Evolutionary conservation across 495 filamentous ascomycete species (phyloP).

Genomic region (Viridothelium virens): DNA sequence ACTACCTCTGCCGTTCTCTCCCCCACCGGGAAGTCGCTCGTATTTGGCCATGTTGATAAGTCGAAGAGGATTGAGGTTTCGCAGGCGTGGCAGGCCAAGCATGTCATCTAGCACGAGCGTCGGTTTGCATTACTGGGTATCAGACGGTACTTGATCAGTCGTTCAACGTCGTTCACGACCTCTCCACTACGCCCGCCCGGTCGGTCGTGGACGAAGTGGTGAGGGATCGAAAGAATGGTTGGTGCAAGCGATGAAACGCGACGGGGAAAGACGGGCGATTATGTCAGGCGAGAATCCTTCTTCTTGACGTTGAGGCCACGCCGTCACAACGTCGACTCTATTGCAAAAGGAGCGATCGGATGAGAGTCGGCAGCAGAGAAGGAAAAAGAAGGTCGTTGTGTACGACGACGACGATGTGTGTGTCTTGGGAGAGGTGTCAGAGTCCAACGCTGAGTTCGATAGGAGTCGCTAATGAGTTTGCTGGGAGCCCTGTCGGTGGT

Average conservation of each 20-base stretch:
- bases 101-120: constrained; percentile 10
- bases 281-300: not conserved
- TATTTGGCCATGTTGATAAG: constrained; percentile 26
- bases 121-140: constrained; percentile 7
- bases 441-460: constrained; percentile 5
- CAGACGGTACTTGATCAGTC: not conserved
- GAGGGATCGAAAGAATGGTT: not conserved
- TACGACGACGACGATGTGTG: not conserved
- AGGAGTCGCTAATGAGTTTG: constrained; percentile 10
- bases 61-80: constrained; percentile 22
- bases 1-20: constrained; percentile 25
- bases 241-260: not conserved
- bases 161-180: constrained; percentile 5
- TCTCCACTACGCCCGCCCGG: not conserved
- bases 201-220: constrained; percentile 1
- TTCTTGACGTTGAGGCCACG: not conserved
- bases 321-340: not conserved
- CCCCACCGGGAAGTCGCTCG: constrained; percentile 30
- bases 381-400: not conserved
- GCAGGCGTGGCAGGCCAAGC: constrained; percentile 19
- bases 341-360: constrained; percentile 4
- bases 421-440: constrained; percentile 8
- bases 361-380: not conserved
- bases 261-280: not conserved
- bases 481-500: not conserved